Percentiles rank a stretch among this genome's conserved stretches.
These are phyloP conservation scores for Theobroma grandiflorum DNA, from an alignment of 441 rosid species.

Conservation along the genomic window DNA sequence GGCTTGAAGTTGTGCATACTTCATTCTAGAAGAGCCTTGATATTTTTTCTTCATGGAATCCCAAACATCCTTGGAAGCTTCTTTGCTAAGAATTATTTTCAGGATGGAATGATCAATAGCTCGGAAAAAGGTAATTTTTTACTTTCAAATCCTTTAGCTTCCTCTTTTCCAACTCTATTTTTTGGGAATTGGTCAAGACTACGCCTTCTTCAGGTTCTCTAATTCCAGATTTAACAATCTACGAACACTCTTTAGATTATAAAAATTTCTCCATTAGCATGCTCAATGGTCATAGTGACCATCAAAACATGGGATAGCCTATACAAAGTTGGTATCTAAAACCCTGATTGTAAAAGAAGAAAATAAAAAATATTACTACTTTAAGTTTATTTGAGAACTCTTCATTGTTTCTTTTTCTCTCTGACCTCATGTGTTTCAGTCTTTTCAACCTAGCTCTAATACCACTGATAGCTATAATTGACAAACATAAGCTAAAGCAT, in stretches of 20 bases:
- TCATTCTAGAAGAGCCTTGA: background rate
- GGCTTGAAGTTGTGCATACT: background rate
- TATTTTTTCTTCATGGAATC: background rate
- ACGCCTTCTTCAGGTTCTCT: background rate
- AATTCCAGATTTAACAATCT: background rate
- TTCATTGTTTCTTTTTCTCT: no score
- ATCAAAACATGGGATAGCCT: slow-evolving; percentile 2
- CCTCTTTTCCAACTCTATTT: background rate
- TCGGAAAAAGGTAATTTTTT: background rate
- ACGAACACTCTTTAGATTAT: slow-evolving; percentile 1
- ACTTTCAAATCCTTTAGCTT: background rate
- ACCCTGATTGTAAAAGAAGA: no score
- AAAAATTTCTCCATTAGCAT: slow-evolving; percentile 18
- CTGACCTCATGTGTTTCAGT: no score
- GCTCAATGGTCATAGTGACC: slow-evolving; percentile 19
- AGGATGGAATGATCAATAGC: background rate
- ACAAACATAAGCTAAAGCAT: no score
- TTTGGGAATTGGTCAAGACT: background rate
- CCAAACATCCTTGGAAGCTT: background rate
- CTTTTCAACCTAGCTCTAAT: no score
- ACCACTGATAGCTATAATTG: no score
- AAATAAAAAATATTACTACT: no score
- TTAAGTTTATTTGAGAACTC: no score
- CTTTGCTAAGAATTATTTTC: slow-evolving; percentile 11
- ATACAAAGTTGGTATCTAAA: background rate